These are phyloP conservation scores for Barnettozyma vustinii DNA, from an alignment of 805 yeast genomes.

Conservation along the genomic window DNA sequence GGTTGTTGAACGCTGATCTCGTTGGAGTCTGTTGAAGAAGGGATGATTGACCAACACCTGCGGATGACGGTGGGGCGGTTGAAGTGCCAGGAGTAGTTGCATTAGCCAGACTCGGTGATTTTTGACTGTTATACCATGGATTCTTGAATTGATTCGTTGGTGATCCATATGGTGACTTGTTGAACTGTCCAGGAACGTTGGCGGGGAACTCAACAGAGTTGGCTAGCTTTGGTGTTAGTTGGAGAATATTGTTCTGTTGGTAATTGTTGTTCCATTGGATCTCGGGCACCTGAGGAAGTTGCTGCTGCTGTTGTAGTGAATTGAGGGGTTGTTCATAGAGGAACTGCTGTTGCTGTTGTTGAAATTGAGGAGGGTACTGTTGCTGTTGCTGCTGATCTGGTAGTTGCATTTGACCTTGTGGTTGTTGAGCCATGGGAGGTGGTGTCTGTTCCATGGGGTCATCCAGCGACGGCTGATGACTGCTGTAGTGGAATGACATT, in stretches of 20 bases:
- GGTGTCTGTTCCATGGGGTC: conserved; percentile 9
- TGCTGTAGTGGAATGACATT: conserved; percentile 23
- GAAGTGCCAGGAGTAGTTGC: conserved; percentile 6
- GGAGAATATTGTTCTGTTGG: conserved; percentile 16
- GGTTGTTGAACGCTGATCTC: conserved; percentile 24
- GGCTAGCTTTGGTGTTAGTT: conserved; percentile 18
- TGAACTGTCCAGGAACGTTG: not conserved
- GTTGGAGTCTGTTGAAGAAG: conserved; percentile 19
- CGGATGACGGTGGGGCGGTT: conserved; percentile 5
- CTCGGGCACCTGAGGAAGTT: conserved; percentile 9
- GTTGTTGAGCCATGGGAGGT: conserved; percentile 4
- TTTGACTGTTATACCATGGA: conserved; percentile 22
- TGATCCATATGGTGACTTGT: conserved; percentile 23
- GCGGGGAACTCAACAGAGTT: conserved; percentile 4
- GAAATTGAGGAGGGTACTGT: not conserved
- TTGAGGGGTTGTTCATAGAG: not conserved
- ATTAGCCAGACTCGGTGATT: conserved; percentile 12
- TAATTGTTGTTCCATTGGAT: conserved; percentile 23
- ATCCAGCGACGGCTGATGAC: conserved; percentile 21
- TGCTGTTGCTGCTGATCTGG: conserved; percentile 8
- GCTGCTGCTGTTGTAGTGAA: not conserved
- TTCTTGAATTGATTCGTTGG: conserved; percentile 26
- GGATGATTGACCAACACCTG: not conserved
- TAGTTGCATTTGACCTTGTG: not conserved
- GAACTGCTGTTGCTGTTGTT: not conserved